Base-by-base conservation (phyloP, 805 yeast genomes). In the Pachysolen tannophilus region DNA sequence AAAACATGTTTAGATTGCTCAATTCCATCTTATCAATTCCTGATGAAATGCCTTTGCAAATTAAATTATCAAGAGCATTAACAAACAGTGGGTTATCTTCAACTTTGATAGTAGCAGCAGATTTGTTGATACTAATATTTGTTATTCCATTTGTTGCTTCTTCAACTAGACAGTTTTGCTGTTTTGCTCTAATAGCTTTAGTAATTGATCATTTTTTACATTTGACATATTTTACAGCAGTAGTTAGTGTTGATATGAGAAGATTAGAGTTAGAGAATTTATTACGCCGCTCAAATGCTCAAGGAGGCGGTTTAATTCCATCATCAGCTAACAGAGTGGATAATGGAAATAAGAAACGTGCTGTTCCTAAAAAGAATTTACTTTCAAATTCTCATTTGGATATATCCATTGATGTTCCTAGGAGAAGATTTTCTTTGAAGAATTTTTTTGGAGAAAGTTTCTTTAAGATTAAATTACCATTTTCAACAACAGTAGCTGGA, bases 211-310 rank as follows among this genome's bases (percentile, higher is more conserved):
- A 75, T 48, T 38, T 69, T 5, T 56, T 84, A 26, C 85, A 78
- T 43, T 49, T 75, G 32, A 72, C 88, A 1, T 83, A 65, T 52
- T 71, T 82, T 39, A 60, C 77, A 2, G 75, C 86, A 0, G 73
- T 82, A 2, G 57, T 83, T 20, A 66, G 80, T 13, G 70, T 84
- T 26, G 94, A 85, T 56, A 57, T 78, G 20, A 68, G 78, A 31
- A 64, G 85, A 35, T 52, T 70, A 19, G 88, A 80, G 44, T 61
- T 79, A 13, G 69, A 69, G 11, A 85, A 78, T 40, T 50, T 77
- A 9, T 49, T 72, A 32, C 63, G 50, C 37, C 33, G 43, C 17
- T 38, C 35, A 3, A 27, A 15, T 21, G 28, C 31, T 11, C 13
- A 23, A 11, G 26, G 26, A 5, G 26, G 26, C 5, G 5, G 10